A percentile compares a stretch with the other conserved stretches of the same genome.
Conservation (phyloP, 2,329 filamentous ascomycete species). For the Aspergillus hiratsukae region DNA sequence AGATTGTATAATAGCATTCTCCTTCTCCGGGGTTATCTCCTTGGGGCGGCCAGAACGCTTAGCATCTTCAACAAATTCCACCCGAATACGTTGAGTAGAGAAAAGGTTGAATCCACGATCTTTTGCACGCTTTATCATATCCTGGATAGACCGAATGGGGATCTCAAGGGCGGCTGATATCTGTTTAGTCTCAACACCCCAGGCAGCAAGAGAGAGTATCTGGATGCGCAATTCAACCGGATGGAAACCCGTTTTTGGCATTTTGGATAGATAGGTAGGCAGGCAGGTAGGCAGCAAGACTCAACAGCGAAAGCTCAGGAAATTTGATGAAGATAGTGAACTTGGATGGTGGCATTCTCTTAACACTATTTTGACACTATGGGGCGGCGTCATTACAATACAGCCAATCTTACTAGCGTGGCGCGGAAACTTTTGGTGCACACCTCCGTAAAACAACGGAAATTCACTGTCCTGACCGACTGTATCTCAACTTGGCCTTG, state of each 20-base stretch:
- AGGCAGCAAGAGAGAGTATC: background rate
- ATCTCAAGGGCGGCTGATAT: background rate
- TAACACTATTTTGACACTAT: too few species aligned
- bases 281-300: too few species aligned
- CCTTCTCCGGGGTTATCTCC: background rate
- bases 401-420: too few species aligned
- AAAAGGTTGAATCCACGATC: background rate
- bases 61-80: background rate
- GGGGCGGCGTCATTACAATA: too few species aligned
- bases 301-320: too few species aligned
- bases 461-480: too few species aligned
- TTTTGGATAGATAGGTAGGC: too few species aligned
- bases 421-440: too few species aligned
- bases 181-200: background rate
- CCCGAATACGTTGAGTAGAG: background rate
- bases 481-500: too few species aligned
- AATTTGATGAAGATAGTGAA: too few species aligned
- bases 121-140: background rate
- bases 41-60: background rate
- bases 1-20: background rate
- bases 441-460: too few species aligned
- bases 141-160: background rate
- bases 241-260: background rate
- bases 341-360: too few species aligned
- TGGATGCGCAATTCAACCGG: background rate